Conservation (phyloP, 306 rosid species). For the Potentilla sterilis region DNA sequence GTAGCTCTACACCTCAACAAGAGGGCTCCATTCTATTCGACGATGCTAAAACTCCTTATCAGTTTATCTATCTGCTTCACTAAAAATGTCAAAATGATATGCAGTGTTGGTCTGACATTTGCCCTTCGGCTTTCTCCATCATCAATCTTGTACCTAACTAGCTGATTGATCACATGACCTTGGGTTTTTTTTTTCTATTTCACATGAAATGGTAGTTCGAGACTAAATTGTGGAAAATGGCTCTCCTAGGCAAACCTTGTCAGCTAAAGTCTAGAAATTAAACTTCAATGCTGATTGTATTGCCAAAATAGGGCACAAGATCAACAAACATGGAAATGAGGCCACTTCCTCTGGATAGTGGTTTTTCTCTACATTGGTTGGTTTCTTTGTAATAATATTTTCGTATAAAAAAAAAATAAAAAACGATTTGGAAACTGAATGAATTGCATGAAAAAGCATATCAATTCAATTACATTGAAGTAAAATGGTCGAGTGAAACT, state of each 20-base stretch:
- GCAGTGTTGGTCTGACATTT: no score
- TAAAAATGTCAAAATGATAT: no score
- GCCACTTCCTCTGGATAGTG: neutral
- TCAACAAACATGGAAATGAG: no score
- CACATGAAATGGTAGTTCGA: no score
- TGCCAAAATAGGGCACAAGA: neutral
- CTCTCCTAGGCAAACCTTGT: neutral
- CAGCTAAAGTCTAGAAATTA: neutral
- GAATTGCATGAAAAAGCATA: neutral
- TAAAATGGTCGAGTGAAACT: neutral
- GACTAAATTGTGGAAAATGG: neutral
- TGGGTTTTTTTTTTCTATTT: no score
- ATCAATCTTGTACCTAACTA: no score
- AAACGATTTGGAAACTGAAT: no score
- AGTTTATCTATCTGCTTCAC: no score
- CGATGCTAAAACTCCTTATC: neutral
- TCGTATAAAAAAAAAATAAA: no score
- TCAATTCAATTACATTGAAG: neutral
- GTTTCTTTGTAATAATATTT: neutral
- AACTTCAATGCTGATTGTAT: neutral
- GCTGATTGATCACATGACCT: no score
- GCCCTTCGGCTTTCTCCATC: no score
- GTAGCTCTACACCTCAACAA: neutral
- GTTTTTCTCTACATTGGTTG: neutral
- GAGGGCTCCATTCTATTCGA: neutral